Evolutionary conservation across 306 rosid genomes (phyloP).

Genomic region (Neltuma alba): DNA sequence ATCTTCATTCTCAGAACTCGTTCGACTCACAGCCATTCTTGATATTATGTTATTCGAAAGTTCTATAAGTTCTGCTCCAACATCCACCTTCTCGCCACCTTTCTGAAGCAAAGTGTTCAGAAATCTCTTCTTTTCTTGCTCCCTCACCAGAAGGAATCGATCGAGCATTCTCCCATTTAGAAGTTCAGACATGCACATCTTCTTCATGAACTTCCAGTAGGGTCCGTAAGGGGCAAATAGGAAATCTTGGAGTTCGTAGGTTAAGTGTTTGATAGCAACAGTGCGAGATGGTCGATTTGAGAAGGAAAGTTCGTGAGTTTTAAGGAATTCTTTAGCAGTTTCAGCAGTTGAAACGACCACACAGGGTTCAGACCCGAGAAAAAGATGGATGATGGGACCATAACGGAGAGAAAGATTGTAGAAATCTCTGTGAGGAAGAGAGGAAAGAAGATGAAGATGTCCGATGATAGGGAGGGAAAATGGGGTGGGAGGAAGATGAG

Average conservation of each 20-base stretch:
- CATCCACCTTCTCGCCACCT: slow-evolving; percentile 45
- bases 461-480: slow-evolving; percentile 46
- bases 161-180: not conserved
- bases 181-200: slow-evolving; percentile 2
- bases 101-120: slow-evolving; percentile 18
- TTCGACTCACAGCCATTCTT: slow-evolving; percentile 50
- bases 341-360: slow-evolving; percentile 52
- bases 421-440: slow-evolving; percentile 42
- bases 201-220: not conserved
- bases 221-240: slow-evolving; percentile 45
- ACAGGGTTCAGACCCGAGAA: slow-evolving; percentile 44
- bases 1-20: slow-evolving; percentile 37
- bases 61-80: slow-evolving; percentile 46
- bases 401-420: slow-evolving; percentile 43
- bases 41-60: slow-evolving; percentile 49
- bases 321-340: slow-evolving; percentile 48
- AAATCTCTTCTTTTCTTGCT: slow-evolving; percentile 50
- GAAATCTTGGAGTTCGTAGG: slow-evolving; percentile 46
- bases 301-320: slow-evolving; percentile 47
- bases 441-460: slow-evolving; percentile 41
- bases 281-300: slow-evolving; percentile 34
- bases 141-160: slow-evolving; percentile 44
- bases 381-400: slow-evolving; percentile 50
- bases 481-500: slow-evolving; percentile 42
- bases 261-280: slow-evolving; percentile 44